Conservation (phyloP, 2,329 filamentous ascomycete species). For the Phaeosphaeria sp. region DNA sequence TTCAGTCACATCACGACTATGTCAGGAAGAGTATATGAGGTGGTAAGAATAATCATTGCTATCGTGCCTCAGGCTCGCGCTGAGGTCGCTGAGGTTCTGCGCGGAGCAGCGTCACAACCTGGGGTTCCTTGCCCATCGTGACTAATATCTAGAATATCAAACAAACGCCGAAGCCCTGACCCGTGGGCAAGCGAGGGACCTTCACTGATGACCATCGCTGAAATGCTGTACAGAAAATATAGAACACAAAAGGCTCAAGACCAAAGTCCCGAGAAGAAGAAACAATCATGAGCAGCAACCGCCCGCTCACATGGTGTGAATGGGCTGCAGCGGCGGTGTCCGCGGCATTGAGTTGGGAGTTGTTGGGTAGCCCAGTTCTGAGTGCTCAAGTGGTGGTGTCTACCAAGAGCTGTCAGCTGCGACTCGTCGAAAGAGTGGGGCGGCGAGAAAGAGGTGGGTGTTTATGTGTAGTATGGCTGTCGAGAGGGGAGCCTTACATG, state of each 20-base stretch:
- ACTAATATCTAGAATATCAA: constrained; percentile 7
- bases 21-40: background rate
- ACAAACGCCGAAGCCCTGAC: constrained; percentile 33
- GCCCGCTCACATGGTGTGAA: constrained; percentile 30
- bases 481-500: constrained; percentile 71
- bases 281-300: constrained; percentile 7
- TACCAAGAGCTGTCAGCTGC: constrained; percentile 53
- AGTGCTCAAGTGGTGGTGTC: constrained; percentile 80
- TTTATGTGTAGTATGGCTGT: constrained; percentile 47
- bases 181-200: constrained; percentile 43
- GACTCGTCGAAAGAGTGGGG: constrained; percentile 37
- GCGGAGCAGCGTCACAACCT: constrained; percentile 17
- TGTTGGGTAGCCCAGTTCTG: constrained; percentile 60
- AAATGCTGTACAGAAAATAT: constrained; percentile 46
- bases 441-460: constrained; percentile 33
- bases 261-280: constrained; percentile 21
- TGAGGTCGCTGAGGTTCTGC: constrained; percentile 31
- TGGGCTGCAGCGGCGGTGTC: constrained; percentile 63
- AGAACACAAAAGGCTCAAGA: constrained; percentile 34
- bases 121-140: constrained; percentile 20
- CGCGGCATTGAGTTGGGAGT: constrained; percentile 77
- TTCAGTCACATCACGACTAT: background rate
- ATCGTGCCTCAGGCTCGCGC: constrained; percentile 35
- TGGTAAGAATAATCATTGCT: constrained; percentile 28
- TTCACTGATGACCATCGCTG: constrained; percentile 41